Percentiles rank a stretch among this genome's conserved stretches.
Evolutionary conservation across 768 basidiomycete species (phyloP).

Genomic region (Filobasidium wieringae): DNA sequence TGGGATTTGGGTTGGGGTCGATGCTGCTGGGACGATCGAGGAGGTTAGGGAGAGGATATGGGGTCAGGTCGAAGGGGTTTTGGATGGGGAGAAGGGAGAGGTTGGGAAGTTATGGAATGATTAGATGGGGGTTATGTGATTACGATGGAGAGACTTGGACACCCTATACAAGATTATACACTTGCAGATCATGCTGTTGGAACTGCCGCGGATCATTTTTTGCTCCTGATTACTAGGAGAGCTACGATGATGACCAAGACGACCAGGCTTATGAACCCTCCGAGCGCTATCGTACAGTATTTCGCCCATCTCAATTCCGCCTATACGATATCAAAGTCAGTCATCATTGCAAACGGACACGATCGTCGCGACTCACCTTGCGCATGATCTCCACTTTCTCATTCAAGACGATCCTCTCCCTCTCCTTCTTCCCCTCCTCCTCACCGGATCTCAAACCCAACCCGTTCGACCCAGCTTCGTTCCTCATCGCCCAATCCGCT

Average conservation of each 20-base stretch:
- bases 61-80: conserved; percentile 12
- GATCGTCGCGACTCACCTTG: neutral
- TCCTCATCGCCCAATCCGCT: neutral
- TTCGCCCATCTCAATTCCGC: conserved; percentile 12
- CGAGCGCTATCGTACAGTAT: conserved; percentile 12
- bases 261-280: neutral
- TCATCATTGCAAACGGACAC: neutral
- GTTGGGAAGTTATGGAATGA: conserved; percentile 7
- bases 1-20: conserved; percentile 23
- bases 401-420: conserved; percentile 7
- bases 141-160: too few species aligned
- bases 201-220: too few species aligned
- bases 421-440: conserved; percentile 3
- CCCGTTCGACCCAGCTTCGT: neutral
- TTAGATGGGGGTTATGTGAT: too few species aligned
- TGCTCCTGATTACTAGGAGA: neutral
- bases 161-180: too few species aligned
- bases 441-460: neutral
- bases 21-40: conserved; percentile 26
- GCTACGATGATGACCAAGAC: neutral
- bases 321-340: neutral
- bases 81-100: conserved; percentile 1
- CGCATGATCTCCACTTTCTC: conserved; percentile 8
- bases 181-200: too few species aligned
- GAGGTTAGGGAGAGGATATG: conserved; percentile 25